Conservation (phyloP, 805 yeast genomes). For the Yarrowia porcina region DNA sequence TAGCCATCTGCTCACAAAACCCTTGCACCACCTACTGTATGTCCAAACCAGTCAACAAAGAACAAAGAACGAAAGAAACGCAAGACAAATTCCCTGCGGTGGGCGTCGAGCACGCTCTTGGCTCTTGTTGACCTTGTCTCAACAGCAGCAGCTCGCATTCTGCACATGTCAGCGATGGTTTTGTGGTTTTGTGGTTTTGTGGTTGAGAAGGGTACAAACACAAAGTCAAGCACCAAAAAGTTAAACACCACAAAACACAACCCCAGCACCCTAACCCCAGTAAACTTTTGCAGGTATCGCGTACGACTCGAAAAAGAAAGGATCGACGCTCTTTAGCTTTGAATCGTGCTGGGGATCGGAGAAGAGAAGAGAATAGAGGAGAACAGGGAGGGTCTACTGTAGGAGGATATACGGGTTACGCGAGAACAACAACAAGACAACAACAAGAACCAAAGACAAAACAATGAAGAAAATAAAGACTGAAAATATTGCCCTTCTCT, state of each 20-base stretch:
- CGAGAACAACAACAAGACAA: too few species aligned
- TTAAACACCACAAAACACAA: neutral
- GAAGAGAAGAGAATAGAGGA: neutral
- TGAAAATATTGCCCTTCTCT: too few species aligned
- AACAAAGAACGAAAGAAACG: too few species aligned
- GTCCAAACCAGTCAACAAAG: too few species aligned
- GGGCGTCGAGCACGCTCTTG: neutral
- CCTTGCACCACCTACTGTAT: too few species aligned
- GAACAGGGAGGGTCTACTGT: too few species aligned
- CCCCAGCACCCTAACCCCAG: neutral
- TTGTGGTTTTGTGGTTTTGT: neutral
- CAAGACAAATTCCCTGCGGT: too few species aligned
- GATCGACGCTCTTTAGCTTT: neutral
- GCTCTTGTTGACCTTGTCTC: neutral
- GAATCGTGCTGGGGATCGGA: neutral
- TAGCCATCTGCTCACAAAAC: too few species aligned
- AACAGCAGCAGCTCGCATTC: neutral
- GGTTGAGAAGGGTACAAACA: neutral
- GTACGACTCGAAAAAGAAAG: neutral
- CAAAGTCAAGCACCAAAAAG: too few species aligned
- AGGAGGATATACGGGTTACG: too few species aligned
- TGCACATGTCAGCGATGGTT: neutral
- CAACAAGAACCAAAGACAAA: too few species aligned
- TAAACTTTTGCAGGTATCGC: neutral
- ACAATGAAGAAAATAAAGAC: too few species aligned